Conservation (phyloP, 352 stramenopile species). For the Globisporangium sylvaticum region DNA sequence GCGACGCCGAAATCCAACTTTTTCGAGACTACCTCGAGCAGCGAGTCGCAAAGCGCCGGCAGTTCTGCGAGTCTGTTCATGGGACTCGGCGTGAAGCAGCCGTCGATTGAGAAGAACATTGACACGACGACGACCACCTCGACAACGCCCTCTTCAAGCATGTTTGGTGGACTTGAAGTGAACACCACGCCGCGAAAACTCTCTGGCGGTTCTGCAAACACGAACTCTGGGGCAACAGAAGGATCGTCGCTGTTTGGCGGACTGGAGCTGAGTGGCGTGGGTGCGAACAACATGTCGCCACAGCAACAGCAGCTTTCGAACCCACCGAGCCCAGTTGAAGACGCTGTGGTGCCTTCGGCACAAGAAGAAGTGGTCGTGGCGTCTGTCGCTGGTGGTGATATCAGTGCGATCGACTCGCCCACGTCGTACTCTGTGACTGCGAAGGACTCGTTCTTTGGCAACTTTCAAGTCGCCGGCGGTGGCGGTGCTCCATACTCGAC, state of each 20-base stretch:
- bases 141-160: neutral
- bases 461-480: slow-evolving; percentile 10
- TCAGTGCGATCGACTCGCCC: slow-evolving; percentile 24
- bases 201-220: slow-evolving; percentile 9
- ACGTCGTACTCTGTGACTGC: slow-evolving; percentile 21
- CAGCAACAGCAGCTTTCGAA: slow-evolving; percentile 7
- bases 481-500: neutral
- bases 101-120: slow-evolving; percentile 9
- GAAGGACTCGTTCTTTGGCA: slow-evolving; percentile 47
- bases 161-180: slow-evolving; percentile 24
- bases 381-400: neutral
- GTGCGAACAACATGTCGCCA: neutral
- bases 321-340: slow-evolving; percentile 2
- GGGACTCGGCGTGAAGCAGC: slow-evolving; percentile 24
- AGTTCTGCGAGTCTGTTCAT: slow-evolving; percentile 24
- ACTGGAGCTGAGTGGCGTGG: slow-evolving; percentile 27
- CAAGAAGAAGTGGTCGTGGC: neutral
- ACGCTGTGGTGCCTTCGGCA: neutral
- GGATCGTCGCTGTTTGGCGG: slow-evolving; percentile 33
- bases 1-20: neutral
- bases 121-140: neutral
- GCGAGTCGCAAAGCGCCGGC: slow-evolving; percentile 1
- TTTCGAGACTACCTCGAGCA: neutral
- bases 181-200: slow-evolving; percentile 16
- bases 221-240: slow-evolving; percentile 6